These are phyloP conservation scores for Talinum fruticosum DNA, from an alignment of 148 eudicot species.

Conservation along the genomic window DNA sequence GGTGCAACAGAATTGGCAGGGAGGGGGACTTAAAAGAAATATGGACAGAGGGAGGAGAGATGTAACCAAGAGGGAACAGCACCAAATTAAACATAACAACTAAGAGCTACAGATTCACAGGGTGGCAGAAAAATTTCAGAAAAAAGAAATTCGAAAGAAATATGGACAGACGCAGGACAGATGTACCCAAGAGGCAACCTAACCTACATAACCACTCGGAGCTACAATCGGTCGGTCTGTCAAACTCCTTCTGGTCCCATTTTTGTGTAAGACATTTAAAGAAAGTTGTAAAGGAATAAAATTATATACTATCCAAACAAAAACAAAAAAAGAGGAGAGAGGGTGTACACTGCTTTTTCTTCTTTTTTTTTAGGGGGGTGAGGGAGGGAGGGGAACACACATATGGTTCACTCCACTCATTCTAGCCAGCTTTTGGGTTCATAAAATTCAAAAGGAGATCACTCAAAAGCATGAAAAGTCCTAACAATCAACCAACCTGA, in stretches of 20 bases:
- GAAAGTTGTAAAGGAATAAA: neutral
- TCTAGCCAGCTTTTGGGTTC: neutral
- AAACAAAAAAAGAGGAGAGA: too few species aligned
- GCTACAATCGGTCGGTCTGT: too few species aligned
- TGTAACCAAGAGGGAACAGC: neutral
- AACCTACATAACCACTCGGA: too few species aligned
- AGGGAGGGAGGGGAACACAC: neutral
- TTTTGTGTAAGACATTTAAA: neutral
- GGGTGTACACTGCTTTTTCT: neutral
- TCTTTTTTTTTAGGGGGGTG: too few species aligned
- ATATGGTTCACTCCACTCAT: neutral
- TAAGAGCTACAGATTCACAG: too few species aligned
- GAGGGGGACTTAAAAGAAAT: neutral
- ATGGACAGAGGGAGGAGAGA: neutral
- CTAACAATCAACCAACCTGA: slow-evolving; percentile 41
- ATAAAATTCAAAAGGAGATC: neutral
- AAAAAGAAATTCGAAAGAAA: neutral
- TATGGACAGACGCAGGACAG: neutral
- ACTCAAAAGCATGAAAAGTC: slow-evolving; percentile 1
- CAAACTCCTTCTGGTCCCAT: too few species aligned
- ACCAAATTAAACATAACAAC: too few species aligned
- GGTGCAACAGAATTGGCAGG: neutral
- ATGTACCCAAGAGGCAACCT: neutral
- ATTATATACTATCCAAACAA: neutral
- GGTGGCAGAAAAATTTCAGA: too few species aligned